phyloP scores from a whole-genome alignment of 208 protist species.

The Acanthamoeba lenticulata region DNA sequence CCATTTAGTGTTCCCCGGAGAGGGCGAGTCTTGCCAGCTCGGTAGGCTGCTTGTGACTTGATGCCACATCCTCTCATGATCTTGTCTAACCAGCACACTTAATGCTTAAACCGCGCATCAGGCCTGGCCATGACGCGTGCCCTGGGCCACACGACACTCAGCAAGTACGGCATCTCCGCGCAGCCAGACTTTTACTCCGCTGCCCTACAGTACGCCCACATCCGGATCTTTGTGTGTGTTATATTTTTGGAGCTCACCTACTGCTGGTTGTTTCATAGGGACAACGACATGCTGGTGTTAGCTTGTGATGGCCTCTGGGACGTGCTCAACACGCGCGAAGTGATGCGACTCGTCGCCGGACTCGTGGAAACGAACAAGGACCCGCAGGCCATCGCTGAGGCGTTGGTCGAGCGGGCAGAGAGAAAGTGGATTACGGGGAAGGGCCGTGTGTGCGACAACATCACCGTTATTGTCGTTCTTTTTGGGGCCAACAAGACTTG shows the following conservation, averaged over 20 bases:
- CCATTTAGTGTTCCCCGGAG: not conserved
- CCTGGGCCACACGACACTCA: not conserved
- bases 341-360: not conserved
- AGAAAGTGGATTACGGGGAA: not conserved
- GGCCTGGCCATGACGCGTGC: slow-evolving; percentile 28
- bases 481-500: too few species aligned
- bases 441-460: not conserved
- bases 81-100: too few species aligned
- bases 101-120: too few species aligned
- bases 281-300: slow-evolving; percentile 16
- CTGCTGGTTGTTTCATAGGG: not conserved
- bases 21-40: not conserved
- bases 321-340: not conserved
- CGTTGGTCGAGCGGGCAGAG: not conserved
- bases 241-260: too few species aligned
- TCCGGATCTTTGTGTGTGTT: too few species aligned
- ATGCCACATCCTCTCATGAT: too few species aligned
- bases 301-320: slow-evolving; percentile 34
- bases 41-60: not conserved
- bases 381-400: not conserved
- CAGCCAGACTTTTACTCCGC: not conserved
- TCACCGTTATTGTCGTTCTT: not conserved
- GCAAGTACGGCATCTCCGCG: not conserved
- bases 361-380: not conserved
- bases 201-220: not conserved